Base-by-base conservation (phyloP, 805 yeast genomes). In the Starmerella etchellsii region DNA sequence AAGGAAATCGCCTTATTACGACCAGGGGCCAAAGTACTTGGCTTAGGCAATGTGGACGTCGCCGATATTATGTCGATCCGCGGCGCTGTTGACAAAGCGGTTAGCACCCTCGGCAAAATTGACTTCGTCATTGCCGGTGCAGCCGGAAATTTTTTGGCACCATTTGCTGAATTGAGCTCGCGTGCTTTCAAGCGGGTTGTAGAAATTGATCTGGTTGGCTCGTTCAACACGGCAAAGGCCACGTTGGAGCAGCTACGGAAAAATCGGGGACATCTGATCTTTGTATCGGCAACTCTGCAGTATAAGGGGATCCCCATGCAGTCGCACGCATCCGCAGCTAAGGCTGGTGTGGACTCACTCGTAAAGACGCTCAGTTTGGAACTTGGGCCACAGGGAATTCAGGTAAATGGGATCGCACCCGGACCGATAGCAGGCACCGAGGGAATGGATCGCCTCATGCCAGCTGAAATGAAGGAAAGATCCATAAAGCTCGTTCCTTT, bases 41-140 rank as follows among this genome's bases (percentile, higher is more conserved):
- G 88, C 0, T 48, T 79, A 36, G 81, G 81, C 31, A 69, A 67
- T 38, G 71, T 79, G 20, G 97, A 87, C 57, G 97, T 88, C 18
- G 71, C 96, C 47, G 72, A 75, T 29, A 69, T 78, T 29, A 55
- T 71, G 2, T 65, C 73, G n/a, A 52, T 87, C 47, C 67, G 63
- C 16, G 55, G 52, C 3, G 94, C 94, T 0, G 94, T 73, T 3
- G 70, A 71, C 6, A 52, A 55, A 31, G 76, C 95, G 0, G 82
- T 85, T 20, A 56, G 62, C 9, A 66, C 70, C 54, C 71, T 83
- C 50, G 95, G 95, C 6, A 65, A 71, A 46, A 78, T 87, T 44
- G 96, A 87, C 62, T 81, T 60, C 58, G 93, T 87, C 26, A 81
- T 87, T 58, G 87, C 91, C 33, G 96, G 96, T 10, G 96, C 97